Evolutionary conservation across 2,329 filamentous ascomycete genomes (phyloP).

Genomic region (Aspergillus japonicus): DNA sequence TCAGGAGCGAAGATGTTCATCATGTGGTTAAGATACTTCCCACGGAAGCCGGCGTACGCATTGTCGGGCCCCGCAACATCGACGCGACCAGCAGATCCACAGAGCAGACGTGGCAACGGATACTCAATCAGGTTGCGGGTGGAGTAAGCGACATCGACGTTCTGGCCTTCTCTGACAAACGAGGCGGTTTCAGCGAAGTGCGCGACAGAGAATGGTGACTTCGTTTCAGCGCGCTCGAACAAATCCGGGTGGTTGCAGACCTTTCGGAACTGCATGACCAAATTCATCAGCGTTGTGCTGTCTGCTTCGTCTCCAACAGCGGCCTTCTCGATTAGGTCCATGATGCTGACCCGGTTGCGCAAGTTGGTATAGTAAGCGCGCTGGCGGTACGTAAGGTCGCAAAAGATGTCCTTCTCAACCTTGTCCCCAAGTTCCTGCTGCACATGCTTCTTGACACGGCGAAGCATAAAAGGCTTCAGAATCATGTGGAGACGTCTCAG

Average conservation of each 20-base stretch:
- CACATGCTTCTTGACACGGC: conserved; percentile 99
- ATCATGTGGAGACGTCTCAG: conserved; percentile 98
- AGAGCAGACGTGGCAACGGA: conserved; percentile 76
- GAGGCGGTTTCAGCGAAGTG: conserved; percentile 93
- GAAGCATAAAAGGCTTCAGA: conserved; percentile 97
- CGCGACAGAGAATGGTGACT: conserved; percentile 78
- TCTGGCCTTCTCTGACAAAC: conserved; percentile 83
- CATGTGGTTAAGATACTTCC: conserved; percentile 72
- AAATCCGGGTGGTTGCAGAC: conserved; percentile 98
- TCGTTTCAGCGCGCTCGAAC: conserved; percentile 91
- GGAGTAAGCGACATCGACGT: conserved; percentile 80
- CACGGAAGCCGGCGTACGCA: conserved; percentile 71
- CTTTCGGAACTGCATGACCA: conserved; percentile 99
- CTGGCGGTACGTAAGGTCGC: conserved; percentile 93
- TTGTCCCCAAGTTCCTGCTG: conserved; percentile 99
- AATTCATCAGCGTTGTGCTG: conserved; percentile 94
- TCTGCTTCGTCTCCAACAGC: conserved; percentile 92
- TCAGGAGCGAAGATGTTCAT: conserved; percentile 90
- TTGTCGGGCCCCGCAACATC: conserved; percentile 73
- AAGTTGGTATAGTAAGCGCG: conserved; percentile 89
- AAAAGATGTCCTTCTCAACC: conserved; percentile 95
- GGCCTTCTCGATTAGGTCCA: conserved; percentile 97
- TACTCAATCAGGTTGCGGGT: conserved; percentile 84
- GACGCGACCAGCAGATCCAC: conserved; percentile 74
- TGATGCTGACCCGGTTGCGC: conserved; percentile 95